phyloP scores from a whole-genome alignment of 139 green algal genomes.

The Tetraselmis striata region DNA sequence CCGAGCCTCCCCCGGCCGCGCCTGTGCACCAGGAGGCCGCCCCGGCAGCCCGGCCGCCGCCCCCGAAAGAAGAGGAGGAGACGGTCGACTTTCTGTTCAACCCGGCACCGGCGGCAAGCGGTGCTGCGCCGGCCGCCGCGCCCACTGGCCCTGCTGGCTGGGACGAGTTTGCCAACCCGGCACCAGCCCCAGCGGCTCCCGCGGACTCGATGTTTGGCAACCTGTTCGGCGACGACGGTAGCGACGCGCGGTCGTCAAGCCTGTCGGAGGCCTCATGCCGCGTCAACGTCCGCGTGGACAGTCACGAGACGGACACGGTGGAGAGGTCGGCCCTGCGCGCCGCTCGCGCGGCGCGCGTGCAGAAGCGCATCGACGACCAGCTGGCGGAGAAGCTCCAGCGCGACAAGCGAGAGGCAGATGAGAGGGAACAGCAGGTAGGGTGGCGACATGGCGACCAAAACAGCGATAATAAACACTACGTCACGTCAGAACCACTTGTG shows the following conservation, averaged over 20 bases:
- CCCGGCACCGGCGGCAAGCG: background rate
- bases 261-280: background rate
- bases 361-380: constrained; percentile 30
- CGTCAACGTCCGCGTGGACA: background rate
- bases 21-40: no score
- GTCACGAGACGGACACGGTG: background rate
- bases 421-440: constrained; percentile 38
- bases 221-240: background rate
- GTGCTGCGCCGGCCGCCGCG: background rate
- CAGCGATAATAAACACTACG: no score
- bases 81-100: background rate
- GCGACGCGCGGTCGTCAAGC: background rate
- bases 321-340: background rate
- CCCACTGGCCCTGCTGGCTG: background rate
- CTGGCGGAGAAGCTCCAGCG: constrained; percentile 37
- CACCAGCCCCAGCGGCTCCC: background rate
- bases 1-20: background rate
- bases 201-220: background rate
- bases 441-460: no score
- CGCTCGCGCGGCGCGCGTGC: background rate
- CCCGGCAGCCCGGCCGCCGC: no score
- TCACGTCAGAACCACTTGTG: no score
- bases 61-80: background rate
- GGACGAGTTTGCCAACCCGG: background rate
- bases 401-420: constrained; percentile 43